Base-by-base conservation (phyloP, 345 rosid species). In the Hibiscus tridactylites region DNA sequence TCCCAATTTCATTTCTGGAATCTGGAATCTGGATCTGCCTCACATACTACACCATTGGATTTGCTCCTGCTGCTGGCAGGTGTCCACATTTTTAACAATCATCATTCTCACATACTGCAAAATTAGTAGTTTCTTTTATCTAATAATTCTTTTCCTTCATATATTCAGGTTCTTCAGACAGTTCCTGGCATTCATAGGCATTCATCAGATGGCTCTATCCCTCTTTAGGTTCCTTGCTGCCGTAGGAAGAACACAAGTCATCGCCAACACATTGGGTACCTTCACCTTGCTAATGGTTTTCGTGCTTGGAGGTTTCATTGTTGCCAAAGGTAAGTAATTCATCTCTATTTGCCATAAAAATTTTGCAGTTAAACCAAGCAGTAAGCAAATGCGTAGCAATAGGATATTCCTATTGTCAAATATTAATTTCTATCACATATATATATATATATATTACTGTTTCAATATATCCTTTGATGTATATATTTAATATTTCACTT, bases 191-290 rank as follows among this genome's bases (percentile, higher is more conserved):
- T 77, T 82, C 78, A 81, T 85, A 46, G 74, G 83, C 10, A 70
- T 88, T 28, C 88, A 88, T 68, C 91, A 84, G 79, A 88, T 85
- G 91, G 89, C 88, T 60, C 72, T 84, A 3, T 81, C 85, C 2
- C 85, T 84, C 54, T 85, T 85, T 67, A 79, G 85, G 31, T 79
- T 88, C 77, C 80, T 84, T 35, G 80, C 86, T 19, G 87, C 83
- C 24, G 46, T 85, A 4, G 86, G 85, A 65, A 84, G 88, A 76
- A 85, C 82, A 74, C 78, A 76, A 65, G 84, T 88, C 37, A 73
- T 88, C 2, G 82, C 92, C 10, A 85, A 76, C 77, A 81, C 88
- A 4, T 80, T 85, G 4, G 88, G 88, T 5, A 80, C 88, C 73
- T 82, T 88, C 60, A 77, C 87, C 31, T 68, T 88, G 76, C 80